Evolutionary conservation across 2,329 filamentous ascomycete species (phyloP).

Genomic region (Emmonsiellopsis sp.): DNA sequence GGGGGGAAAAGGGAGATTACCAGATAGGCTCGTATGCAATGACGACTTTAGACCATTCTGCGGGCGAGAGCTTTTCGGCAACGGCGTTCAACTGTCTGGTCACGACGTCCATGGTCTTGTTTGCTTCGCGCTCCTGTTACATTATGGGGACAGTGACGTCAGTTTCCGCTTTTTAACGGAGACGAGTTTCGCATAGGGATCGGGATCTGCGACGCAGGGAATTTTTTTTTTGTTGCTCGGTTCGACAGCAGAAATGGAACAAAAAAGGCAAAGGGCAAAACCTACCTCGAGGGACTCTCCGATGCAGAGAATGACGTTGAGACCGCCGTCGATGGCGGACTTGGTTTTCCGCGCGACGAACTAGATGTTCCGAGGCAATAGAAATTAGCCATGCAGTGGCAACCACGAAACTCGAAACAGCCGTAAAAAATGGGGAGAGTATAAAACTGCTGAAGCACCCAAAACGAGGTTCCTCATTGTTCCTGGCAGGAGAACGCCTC

Average conservation of each 20-base stretch:
- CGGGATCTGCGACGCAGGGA: not conserved
- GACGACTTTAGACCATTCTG: slow-evolving; percentile 90
- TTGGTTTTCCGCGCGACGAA: slow-evolving; percentile 92
- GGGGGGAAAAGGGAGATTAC: slow-evolving; percentile 39
- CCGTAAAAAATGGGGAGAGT: too few species aligned
- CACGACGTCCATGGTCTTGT: slow-evolving; percentile 64
- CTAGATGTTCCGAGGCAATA: slow-evolving; percentile 19
- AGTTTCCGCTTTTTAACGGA: not conserved
- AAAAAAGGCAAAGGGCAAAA: slow-evolving; percentile 12
- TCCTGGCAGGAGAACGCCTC: not conserved
- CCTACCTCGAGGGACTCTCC: slow-evolving; percentile 76
- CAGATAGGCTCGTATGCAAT: slow-evolving; percentile 99
- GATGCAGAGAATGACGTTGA: slow-evolving; percentile 93
- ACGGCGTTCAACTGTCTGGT: slow-evolving; percentile 79
- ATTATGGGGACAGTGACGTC: slow-evolving; percentile 7
- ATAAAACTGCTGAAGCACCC: not conserved
- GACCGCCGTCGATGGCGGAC: slow-evolving; percentile 74
- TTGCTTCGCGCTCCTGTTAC: slow-evolving; percentile 64
- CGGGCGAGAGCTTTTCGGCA: slow-evolving; percentile 53
- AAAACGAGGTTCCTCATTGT: not conserved
- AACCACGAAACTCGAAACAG: not conserved
- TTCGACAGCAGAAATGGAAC: not conserved
- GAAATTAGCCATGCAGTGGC: not conserved
- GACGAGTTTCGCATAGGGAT: too few species aligned
- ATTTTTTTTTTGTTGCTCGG: not conserved